Percentiles rank a stretch among this genome's conserved stretches.
Evolutionary conservation across 176 grass and related monocot genomes (phyloP).

Genomic region (Cenchrus purpureus): DNA sequence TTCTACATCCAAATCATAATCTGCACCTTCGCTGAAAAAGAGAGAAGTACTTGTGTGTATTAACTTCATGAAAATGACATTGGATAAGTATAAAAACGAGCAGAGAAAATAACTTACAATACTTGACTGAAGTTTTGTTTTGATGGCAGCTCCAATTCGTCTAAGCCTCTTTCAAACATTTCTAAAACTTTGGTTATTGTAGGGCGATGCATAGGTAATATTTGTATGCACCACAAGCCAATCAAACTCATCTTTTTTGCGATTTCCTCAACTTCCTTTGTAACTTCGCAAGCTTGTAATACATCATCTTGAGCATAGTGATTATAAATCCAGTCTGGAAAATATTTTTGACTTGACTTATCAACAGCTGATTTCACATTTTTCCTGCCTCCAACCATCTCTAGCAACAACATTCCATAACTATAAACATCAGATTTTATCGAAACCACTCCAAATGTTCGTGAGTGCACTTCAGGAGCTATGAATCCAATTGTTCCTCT

Average conservation of each 20-base stretch:
- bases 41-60: background rate
- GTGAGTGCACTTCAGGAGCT: slow-evolving; percentile 55
- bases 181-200: slow-evolving; percentile 36
- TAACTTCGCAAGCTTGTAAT: slow-evolving; percentile 35
- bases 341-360: slow-evolving; percentile 48
- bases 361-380: slow-evolving; percentile 23
- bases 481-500: slow-evolving; percentile 75
- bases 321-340: slow-evolving; percentile 65
- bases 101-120: slow-evolving; percentile 30
- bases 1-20: background rate
- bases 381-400: slow-evolving; percentile 62
- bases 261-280: slow-evolving; percentile 18
- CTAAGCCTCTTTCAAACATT: slow-evolving; percentile 34
- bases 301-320: slow-evolving; percentile 40
- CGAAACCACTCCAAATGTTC: slow-evolving; percentile 49
- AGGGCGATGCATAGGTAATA: slow-evolving; percentile 32
- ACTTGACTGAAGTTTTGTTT: slow-evolving; percentile 35
- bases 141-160: slow-evolving; percentile 47
- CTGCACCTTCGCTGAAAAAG: background rate
- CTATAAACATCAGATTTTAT: slow-evolving; percentile 74
- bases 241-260: slow-evolving; percentile 39
- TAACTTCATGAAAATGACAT: background rate
- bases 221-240: slow-evolving; percentile 43
- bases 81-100: background rate
- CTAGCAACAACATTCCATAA: slow-evolving; percentile 62